Conservation (phyloP, 2,329 filamentous ascomycete species). For the Colletotrichum gigasporum region DNA sequence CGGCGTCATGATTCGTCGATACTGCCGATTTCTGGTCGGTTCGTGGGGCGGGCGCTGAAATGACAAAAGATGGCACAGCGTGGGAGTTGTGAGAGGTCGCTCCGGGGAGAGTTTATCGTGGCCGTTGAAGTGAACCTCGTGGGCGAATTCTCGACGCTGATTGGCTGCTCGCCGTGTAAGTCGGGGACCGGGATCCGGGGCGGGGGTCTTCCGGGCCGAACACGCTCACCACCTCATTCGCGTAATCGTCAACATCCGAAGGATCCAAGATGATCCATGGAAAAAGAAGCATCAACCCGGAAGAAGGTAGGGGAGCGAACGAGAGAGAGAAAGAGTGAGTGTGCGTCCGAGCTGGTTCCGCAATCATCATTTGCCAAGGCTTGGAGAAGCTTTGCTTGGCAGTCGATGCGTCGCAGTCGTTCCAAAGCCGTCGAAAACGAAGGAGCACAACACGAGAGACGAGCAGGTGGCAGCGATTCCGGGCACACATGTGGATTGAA, state of each 20-base stretch:
- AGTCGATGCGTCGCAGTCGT: neutral
- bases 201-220: neutral
- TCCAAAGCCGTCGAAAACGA: neutral
- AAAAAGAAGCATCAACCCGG: neutral
- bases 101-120: neutral
- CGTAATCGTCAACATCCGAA: neutral
- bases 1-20: conserved; percentile 14
- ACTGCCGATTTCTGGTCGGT: neutral
- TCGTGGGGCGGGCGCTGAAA: conserved; percentile 11
- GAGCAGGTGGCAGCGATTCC: too few relatives aligned
- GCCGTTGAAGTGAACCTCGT: conserved; percentile 23
- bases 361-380: neutral
- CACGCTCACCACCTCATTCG: neutral
- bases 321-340: neutral
- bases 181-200: conserved; percentile 1
- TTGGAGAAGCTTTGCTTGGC: conserved; percentile 22
- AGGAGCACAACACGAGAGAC: neutral
- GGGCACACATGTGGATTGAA: too few relatives aligned
- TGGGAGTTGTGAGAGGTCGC: conserved; percentile 5
- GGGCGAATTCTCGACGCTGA: conserved; percentile 6
- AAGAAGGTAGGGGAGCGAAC: neutral
- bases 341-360: neutral
- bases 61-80: neutral
- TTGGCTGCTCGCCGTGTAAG: conserved; percentile 17
- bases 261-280: conserved; percentile 3